Percentiles rank a stretch among this genome's conserved stretches.
These are phyloP conservation scores for Intubia oerlemansii DNA, from an alignment of 2,329 filamentous ascomycete genomes.

Conservation along the genomic window DNA sequence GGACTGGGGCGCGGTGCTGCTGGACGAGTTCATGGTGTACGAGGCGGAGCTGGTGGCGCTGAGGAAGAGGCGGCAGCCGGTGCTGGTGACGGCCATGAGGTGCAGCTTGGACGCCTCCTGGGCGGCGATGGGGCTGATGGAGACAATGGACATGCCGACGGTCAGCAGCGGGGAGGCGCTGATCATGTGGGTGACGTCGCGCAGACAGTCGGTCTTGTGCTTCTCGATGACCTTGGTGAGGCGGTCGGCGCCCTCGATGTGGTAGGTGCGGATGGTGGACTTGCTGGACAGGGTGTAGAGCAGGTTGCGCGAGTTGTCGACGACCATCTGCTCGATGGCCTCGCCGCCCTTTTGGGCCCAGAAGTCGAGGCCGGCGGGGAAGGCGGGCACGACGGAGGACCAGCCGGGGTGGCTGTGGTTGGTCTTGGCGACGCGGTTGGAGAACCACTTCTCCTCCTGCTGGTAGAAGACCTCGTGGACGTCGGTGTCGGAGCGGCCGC, in stretches of 20 bases:
- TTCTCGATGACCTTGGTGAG: slow-evolving; percentile 45
- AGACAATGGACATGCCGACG: slow-evolving; percentile 51
- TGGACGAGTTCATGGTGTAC: slow-evolving; percentile 37
- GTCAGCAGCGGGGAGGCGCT: slow-evolving; percentile 49
- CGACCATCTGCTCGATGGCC: slow-evolving; percentile 53
- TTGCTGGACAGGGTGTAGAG: slow-evolving; percentile 78
- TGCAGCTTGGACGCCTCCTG: slow-evolving; percentile 66
- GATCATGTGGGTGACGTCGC: slow-evolving; percentile 73
- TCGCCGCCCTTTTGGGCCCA: slow-evolving; percentile 33
- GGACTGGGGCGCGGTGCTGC: slow-evolving; percentile 55
- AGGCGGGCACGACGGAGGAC: slow-evolving; percentile 37
- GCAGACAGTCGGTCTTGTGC: slow-evolving; percentile 35
- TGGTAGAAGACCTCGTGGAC: slow-evolving; percentile 91
- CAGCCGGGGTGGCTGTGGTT: slow-evolving; percentile 67
- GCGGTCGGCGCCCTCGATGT: slow-evolving; percentile 48
- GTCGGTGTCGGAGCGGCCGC: slow-evolving; percentile 60
- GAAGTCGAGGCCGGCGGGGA: slow-evolving; percentile 21
- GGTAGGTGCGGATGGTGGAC: slow-evolving; percentile 80
- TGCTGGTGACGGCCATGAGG: slow-evolving; percentile 75
- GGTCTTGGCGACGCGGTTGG: slow-evolving; percentile 65
- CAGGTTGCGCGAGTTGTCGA: slow-evolving; percentile 74
- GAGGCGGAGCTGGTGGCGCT: slow-evolving; percentile 67
- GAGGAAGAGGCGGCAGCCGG: slow-evolving; percentile 77
- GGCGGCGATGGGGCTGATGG: slow-evolving; percentile 66
- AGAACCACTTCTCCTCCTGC: slow-evolving; percentile 94